phyloP scores from a whole-genome alignment of 768 basidiomycete genomes.

The Leccinum uliginosum region DNA sequence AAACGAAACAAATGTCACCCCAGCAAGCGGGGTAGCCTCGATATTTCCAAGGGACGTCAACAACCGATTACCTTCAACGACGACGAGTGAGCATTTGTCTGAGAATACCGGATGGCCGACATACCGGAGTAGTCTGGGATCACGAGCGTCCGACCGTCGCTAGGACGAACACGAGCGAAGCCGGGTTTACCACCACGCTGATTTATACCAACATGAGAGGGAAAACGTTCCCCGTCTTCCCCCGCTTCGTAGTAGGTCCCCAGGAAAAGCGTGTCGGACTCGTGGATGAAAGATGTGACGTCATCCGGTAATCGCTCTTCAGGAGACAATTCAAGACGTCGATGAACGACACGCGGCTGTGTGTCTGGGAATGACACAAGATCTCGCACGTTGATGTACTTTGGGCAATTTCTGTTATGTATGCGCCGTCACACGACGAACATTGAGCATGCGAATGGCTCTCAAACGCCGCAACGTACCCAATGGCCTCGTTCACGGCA shows the following conservation, averaged over 20 bases:
- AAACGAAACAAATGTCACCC: slow-evolving; percentile 53
- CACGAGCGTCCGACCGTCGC: slow-evolving; percentile 50
- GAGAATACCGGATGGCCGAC: not conserved
- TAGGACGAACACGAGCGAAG: slow-evolving; percentile 52
- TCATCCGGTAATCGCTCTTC: slow-evolving; percentile 46
- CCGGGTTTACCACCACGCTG: slow-evolving; percentile 60
- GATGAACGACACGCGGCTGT: slow-evolving; percentile 36
- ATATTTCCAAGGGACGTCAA: slow-evolving; percentile 65
- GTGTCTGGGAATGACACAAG: slow-evolving; percentile 41
- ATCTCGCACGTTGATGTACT: slow-evolving; percentile 59
- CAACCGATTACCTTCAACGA: slow-evolving; percentile 49
- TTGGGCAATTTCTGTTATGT: slow-evolving; percentile 57
- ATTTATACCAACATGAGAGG: slow-evolving; percentile 65
- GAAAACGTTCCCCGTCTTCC: slow-evolving; percentile 34
- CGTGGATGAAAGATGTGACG: slow-evolving; percentile 44
- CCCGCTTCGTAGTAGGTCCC: slow-evolving; percentile 48
- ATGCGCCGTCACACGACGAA: not conserved
- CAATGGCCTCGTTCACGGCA: slow-evolving; percentile 52
- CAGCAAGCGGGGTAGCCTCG: slow-evolving; percentile 53
- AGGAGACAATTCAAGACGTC: slow-evolving; percentile 29
- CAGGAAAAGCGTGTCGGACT: slow-evolving; percentile 54
- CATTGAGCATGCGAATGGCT: not conserved
- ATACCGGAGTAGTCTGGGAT: slow-evolving; percentile 60
- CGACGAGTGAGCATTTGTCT: not conserved
- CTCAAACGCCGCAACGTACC: slow-evolving; percentile 36